Evolutionary conservation across 441 rosid species (phyloP).

Genomic region (Kokia cookei): DNA sequence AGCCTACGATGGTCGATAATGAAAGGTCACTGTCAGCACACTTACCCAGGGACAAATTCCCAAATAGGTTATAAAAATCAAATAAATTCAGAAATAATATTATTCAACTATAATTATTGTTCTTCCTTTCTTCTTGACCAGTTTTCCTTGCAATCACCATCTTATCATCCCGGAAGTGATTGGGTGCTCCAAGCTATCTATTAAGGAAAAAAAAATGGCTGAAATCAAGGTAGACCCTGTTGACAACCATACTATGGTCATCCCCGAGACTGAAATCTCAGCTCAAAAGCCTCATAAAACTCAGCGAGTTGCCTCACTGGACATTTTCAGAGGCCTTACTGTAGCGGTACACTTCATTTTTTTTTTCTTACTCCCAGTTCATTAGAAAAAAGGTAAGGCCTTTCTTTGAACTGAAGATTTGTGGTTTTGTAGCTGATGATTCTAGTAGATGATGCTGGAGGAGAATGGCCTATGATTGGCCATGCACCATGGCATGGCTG

Average conservation of each 20-base stretch:
- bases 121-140: background rate
- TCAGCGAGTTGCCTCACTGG: conserved; percentile 58
- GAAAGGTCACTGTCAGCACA: background rate
- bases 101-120: background rate
- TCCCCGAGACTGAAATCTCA: conserved; percentile 21
- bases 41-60: background rate
- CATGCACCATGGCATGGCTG: conserved; percentile 93
- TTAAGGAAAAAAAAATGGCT: conserved; percentile 22
- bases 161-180: background rate
- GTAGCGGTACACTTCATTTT: conserved; percentile 47
- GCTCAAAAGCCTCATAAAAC: conserved; percentile 14
- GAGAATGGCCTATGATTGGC: conserved; percentile 74
- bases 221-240: conserved; percentile 36
- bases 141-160: background rate
- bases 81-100: background rate
- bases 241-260: conserved; percentile 25
- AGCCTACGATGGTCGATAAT: background rate
- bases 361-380: background rate
- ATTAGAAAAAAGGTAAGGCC: background rate
- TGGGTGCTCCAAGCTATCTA: background rate
- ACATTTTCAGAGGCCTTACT: conserved; percentile 82
- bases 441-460: conserved; percentile 91
- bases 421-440: conserved; percentile 54
- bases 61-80: background rate
- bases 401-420: background rate